These are phyloP conservation scores for Daldinia eschscholtzii DNA, from an alignment of 2,329 filamentous ascomycete genomes.

Conservation along the genomic window DNA sequence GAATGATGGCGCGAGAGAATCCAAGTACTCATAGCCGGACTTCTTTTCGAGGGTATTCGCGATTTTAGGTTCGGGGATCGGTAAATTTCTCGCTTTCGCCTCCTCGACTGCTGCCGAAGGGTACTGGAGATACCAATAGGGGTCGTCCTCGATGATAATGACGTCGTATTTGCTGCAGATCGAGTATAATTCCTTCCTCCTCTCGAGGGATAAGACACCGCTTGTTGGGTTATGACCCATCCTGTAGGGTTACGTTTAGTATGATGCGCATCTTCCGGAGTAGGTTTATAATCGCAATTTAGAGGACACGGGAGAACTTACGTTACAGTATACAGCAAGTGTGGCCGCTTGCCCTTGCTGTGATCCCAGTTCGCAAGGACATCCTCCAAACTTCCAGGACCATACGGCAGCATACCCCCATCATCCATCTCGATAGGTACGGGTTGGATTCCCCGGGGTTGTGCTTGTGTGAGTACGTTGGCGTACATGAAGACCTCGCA, in stretches of 20 bases:
- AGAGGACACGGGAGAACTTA: slow-evolving; percentile 60
- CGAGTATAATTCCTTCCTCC: slow-evolving; percentile 82
- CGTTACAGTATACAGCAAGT: slow-evolving; percentile 91
- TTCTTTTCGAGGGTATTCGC: slow-evolving; percentile 53
- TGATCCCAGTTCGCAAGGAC: slow-evolving; percentile 87
- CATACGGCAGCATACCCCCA: slow-evolving; percentile 81
- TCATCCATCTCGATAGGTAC: slow-evolving; percentile 81
- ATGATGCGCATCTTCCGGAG: background rate
- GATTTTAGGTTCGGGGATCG: slow-evolving; percentile 52
- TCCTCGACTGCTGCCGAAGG: slow-evolving; percentile 73
- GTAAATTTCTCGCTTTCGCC: slow-evolving; percentile 61
- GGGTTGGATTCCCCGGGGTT: slow-evolving; percentile 78
- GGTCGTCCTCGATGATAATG: slow-evolving; percentile 93
- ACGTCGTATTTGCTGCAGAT: slow-evolving; percentile 88
- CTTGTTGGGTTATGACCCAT: slow-evolving; percentile 92
- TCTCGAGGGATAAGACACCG: slow-evolving; percentile 77
- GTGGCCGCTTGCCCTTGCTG: slow-evolving; percentile 78
- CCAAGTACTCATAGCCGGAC: slow-evolving; percentile 81
- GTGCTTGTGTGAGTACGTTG: slow-evolving; percentile 76
- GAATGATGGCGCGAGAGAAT: slow-evolving; percentile 86
- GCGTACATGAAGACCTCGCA: slow-evolving; percentile 86
- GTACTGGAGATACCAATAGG: slow-evolving; percentile 95
- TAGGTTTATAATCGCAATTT: background rate
- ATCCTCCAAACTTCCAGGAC: slow-evolving; percentile 79
- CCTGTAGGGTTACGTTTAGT: slow-evolving; percentile 56